phyloP scores from a whole-genome alignment of 2,329 filamentous ascomycete species.

The Ascochyta koolunga region DNA sequence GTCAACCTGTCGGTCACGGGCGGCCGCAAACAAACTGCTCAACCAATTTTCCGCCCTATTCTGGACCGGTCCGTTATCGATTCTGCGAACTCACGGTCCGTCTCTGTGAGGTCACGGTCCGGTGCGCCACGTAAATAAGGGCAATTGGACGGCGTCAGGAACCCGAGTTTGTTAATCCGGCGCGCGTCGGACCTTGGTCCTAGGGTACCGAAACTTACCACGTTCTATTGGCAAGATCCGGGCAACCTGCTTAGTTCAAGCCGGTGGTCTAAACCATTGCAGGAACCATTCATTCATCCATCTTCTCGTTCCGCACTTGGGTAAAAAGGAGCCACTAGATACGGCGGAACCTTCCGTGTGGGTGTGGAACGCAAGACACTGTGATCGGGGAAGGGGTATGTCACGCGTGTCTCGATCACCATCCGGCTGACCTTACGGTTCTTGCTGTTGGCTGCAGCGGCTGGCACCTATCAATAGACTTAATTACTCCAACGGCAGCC shows the following conservation, averaged over 20 bases:
- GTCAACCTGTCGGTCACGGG: neutral
- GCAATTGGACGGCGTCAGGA: constrained; percentile 10
- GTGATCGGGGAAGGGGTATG: constrained; percentile 2
- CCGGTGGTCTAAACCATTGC: neutral
- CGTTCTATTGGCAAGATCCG: neutral
- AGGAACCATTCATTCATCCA: neutral
- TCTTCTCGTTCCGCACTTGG: neutral
- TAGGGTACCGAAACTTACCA: constrained; percentile 9
- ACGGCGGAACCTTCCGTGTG: neutral
- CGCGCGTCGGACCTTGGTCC: constrained; percentile 15
- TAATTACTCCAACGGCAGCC: neutral
- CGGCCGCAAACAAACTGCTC: constrained; percentile 8
- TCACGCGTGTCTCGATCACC: neutral
- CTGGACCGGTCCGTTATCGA: constrained; percentile 17
- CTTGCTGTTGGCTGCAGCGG: neutral
- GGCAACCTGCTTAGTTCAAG: constrained; percentile 7
- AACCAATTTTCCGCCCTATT: constrained; percentile 11
- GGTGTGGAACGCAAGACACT: neutral
- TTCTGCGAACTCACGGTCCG: constrained; percentile 13
- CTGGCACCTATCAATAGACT: neutral
- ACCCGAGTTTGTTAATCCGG: constrained; percentile 4
- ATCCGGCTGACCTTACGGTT: constrained; percentile 1
- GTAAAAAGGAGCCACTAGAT: neutral
- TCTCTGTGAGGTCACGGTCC: constrained; percentile 11
- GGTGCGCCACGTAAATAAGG: constrained; percentile 9